These are phyloP conservation scores for Tylopilus sp. DNA, from an alignment of 1,284 basidiomycete species.

Conservation along the genomic window DNA sequence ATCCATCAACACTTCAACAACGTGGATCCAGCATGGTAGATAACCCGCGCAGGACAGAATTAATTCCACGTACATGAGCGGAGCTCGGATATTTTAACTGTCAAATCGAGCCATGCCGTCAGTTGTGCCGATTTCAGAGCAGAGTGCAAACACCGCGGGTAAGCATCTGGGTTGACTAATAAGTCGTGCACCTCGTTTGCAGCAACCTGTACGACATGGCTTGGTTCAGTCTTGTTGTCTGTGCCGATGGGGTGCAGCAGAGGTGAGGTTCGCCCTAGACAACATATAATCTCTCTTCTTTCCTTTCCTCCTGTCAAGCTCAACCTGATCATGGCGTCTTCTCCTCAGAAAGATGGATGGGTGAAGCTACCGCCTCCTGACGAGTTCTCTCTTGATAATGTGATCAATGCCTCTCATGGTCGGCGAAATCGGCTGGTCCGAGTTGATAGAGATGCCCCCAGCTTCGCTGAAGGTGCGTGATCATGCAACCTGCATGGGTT, in stretches of 20 bases:
- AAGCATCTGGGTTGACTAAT: conserved; percentile 9
- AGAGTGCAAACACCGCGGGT: conserved; percentile 13
- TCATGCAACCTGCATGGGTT: neutral
- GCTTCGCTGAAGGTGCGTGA: conserved; percentile 28
- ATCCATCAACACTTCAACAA: conserved; percentile 14
- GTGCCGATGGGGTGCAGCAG: conserved; percentile 21
- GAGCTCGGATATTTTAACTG: neutral
- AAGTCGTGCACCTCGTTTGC: conserved; percentile 14
- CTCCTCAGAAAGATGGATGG: conserved; percentile 26
- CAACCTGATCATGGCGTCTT: conserved; percentile 19
- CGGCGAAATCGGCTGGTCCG: conserved; percentile 40
- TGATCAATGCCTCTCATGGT: conserved; percentile 37
- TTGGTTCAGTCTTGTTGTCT: conserved; percentile 7
- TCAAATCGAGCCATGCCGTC: conserved; percentile 5
- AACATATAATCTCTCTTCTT: conserved; percentile 23
- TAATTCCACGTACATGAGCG: conserved; percentile 3
- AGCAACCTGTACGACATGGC: conserved; percentile 11
- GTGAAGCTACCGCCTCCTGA: conserved; percentile 37
- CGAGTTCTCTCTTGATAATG: conserved; percentile 47
- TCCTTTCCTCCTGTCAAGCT: neutral
- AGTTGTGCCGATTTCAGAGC: conserved; percentile 12
- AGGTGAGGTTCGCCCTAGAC: conserved; percentile 21
- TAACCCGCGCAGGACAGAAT: conserved; percentile 8
- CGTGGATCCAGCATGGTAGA: conserved; percentile 30
- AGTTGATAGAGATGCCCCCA: conserved; percentile 25